Evolutionary conservation across 371 early-diverging fungal species (phyloP).

Genomic region (Mucor irregularis): DNA sequence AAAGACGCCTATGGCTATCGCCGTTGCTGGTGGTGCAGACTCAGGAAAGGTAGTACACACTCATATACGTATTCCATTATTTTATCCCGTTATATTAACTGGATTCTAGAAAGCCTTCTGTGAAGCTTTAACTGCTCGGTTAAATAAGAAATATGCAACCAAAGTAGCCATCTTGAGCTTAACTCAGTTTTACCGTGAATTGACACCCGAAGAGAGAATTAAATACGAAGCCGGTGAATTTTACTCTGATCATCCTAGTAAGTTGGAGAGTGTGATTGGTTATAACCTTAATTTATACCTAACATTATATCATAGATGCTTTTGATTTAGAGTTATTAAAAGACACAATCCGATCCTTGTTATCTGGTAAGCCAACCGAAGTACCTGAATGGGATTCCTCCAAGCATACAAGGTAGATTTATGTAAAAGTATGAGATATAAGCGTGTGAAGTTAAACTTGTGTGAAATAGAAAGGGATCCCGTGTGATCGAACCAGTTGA

Average conservation of each 20-base stretch:
- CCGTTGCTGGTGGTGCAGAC: slow-evolving; percentile 46
- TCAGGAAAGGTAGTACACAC: slow-evolving; percentile 39
- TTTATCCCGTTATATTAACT: background rate
- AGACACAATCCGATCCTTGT: slow-evolving; percentile 38
- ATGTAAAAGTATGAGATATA: background rate
- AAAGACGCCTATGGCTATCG: slow-evolving; percentile 46
- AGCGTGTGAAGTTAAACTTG: background rate
- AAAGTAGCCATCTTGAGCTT: slow-evolving; percentile 47
- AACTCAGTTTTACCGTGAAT: slow-evolving; percentile 59
- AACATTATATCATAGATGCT: slow-evolving; percentile 30
- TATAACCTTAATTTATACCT: background rate
- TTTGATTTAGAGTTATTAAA: slow-evolving; percentile 62
- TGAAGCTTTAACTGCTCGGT: slow-evolving; percentile 23
- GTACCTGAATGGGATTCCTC: slow-evolving; percentile 58
- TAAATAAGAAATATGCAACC: slow-evolving; percentile 30
- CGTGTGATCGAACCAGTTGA: slow-evolving; percentile 46
- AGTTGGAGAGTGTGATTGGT: too few relatives aligned
- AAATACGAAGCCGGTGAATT: slow-evolving; percentile 46
- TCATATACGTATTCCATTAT: background rate
- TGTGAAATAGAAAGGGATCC: slow-evolving; percentile 24
- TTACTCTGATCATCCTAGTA: slow-evolving; percentile 58
- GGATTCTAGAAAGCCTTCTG: slow-evolving; percentile 25
- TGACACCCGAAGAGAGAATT: slow-evolving; percentile 43
- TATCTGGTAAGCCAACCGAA: slow-evolving; percentile 40
- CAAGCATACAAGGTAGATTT: slow-evolving; percentile 43